Evolutionary conservation across 177 flowering plant species (phyloP), one percentile per base, ranked within the genome.

Genomic region (Vitis hybrid): DNA sequence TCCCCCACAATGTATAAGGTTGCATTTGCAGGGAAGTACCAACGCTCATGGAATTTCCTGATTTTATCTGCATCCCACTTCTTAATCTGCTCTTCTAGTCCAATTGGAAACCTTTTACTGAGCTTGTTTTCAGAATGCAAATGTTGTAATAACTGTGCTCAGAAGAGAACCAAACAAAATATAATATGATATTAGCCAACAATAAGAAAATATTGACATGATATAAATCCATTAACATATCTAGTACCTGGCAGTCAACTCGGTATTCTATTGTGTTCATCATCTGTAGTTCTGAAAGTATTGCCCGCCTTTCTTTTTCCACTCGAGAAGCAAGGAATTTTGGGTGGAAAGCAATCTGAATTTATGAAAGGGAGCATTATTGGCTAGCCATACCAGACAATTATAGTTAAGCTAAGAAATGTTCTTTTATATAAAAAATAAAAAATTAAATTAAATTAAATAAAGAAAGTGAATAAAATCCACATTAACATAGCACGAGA

Each of bases 221-320:
- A 49, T 45, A 17, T 19, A 18, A 56, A 11, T 65, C 23, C 5
- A 57, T 19, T 10, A 40, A 40, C 55, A n/a, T 11, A 21, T 17
- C 34, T 10, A 15, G 45, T 45, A 90, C 99, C 93, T 96, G 98
- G 79, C 99, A 96, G 75, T 96, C 99, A 67, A 96, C 98, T 71
- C 99, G 98, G 70, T 96, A 96, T 68, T 96, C 99, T 64, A 96
- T 96, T 32, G 99, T 94, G 68, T 96, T 96, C 99, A 96, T 96
- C 99, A 96, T 96, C 79, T 96, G 99, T 59, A 96, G 75, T 73
- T 96, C 99, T 71, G 99, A 96, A 15, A 96, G 89, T 68, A 96
- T 96, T 34, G 99, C 99, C 15, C 96, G 82, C 70, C 99, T 82
- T 82, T 96, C 99, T 79, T 96, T 96, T 75, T 96, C 98, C 74